phyloP scores from a whole-genome alignment of 2,329 filamentous ascomycete species.

The Fusarium guadeloupense region DNA sequence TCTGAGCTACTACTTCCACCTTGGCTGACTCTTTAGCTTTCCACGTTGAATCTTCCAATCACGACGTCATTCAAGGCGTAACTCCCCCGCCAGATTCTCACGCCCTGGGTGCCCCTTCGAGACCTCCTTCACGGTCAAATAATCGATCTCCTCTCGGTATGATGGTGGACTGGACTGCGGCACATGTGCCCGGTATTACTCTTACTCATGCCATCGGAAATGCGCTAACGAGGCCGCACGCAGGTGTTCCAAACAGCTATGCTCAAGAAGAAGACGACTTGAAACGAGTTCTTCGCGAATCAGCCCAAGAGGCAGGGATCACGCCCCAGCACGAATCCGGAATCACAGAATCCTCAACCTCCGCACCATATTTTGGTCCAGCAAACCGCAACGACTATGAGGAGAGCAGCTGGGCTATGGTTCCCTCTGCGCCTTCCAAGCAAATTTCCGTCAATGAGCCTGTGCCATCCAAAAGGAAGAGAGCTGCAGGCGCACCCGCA shows the following conservation, averaged over 20 bases:
- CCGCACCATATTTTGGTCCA: constrained; percentile 64
- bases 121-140: constrained; percentile 69
- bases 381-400: constrained; percentile 67
- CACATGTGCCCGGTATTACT: constrained; percentile 54
- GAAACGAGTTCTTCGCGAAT: constrained; percentile 64
- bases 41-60: constrained; percentile 63
- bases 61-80: constrained; percentile 54
- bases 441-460: constrained; percentile 33
- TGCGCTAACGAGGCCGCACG: constrained; percentile 43
- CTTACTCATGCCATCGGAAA: constrained; percentile 24
- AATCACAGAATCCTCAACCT: constrained; percentile 52
- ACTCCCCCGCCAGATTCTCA: constrained; percentile 54
- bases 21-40: constrained; percentile 56
- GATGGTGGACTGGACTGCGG: constrained; percentile 58
- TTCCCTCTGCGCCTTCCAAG: constrained; percentile 51
- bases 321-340: constrained; percentile 60
- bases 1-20: neutral
- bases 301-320: constrained; percentile 62
- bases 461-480: constrained; percentile 55
- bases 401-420: constrained; percentile 66
- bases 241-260: constrained; percentile 51
- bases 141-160: constrained; percentile 65
- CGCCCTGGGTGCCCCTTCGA: constrained; percentile 60
- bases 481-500: constrained; percentile 55
- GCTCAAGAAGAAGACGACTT: constrained; percentile 65